Conservation (phyloP, 805 yeast genomes). For the Pichia eremophila region DNA sequence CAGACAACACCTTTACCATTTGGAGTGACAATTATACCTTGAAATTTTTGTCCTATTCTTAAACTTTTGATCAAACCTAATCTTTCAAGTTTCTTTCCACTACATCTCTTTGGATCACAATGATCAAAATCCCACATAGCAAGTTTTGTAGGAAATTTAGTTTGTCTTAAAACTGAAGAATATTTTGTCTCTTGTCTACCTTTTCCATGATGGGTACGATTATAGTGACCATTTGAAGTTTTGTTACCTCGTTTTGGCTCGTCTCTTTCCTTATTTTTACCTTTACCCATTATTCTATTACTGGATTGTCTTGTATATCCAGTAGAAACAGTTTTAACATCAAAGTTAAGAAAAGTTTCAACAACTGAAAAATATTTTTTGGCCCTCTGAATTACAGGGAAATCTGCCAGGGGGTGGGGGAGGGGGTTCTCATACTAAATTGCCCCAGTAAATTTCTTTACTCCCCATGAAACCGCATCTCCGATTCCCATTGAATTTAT, state of each 20-base stretch:
- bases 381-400: no score
- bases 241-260: constrained; percentile 21
- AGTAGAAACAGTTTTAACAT: no score
- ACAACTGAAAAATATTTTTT: no score
- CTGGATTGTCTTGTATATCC: no score
- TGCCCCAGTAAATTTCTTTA: no score
- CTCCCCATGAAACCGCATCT: no score
- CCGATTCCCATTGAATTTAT: no score
- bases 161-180: constrained; percentile 11
- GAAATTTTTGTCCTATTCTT: constrained; percentile 88
- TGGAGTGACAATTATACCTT: constrained; percentile 87
- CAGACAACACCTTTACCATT: constrained; percentile 86
- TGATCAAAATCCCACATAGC: constrained; percentile 99
- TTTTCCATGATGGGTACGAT: constrained; percentile 41
- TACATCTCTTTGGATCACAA: constrained; percentile 95
- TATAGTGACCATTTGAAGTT: constrained; percentile 49
- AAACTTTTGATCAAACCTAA: constrained; percentile 72
- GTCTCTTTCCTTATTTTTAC: constrained; percentile 39
- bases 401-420: no score
- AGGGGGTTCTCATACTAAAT: no score
- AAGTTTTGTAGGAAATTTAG: constrained; percentile 66
- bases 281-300: constrained; percentile 37
- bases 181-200: constrained; percentile 23
- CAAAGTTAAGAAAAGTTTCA: no score
- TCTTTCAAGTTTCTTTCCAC: constrained; percentile 89